phyloP scores from a whole-genome alignment of 2,329 filamentous ascomycete species.

The Monosporascus ibericus region DNA sequence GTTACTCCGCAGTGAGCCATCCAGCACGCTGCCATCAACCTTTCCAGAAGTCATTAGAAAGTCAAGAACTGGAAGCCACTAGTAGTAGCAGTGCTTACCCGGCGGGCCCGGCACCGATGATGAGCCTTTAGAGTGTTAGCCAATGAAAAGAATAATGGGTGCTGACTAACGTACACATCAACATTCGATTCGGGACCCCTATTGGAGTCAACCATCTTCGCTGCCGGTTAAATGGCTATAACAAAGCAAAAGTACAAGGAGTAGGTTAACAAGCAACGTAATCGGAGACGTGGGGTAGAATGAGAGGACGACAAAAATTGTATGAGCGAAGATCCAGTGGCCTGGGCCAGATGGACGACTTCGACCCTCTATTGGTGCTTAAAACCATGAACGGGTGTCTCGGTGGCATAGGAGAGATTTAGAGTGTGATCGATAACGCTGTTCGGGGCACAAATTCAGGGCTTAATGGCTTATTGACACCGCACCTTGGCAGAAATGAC shows the following conservation, averaged over 20 bases:
- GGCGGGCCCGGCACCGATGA: constrained; percentile 24
- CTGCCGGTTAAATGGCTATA: not conserved
- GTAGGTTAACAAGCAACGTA: not conserved
- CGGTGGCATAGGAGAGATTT: too few species aligned
- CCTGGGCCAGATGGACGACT: too few species aligned
- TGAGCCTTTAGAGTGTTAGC: constrained; percentile 12
- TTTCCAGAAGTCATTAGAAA: constrained; percentile 3
- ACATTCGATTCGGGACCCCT: constrained; percentile 12
- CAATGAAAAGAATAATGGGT: not conserved
- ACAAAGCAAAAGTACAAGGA: not conserved
- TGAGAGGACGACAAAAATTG: too few species aligned
- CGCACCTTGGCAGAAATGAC: too few species aligned
- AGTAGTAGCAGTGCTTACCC: constrained; percentile 13
- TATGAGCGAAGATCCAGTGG: too few species aligned
- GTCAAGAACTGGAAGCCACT: not conserved
- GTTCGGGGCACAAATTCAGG: too few species aligned
- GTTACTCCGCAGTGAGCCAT: constrained; percentile 35
- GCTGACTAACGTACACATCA: constrained; percentile 12
- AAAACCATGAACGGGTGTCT: too few species aligned
- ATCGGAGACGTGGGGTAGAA: too few species aligned
- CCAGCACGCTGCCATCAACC: constrained; percentile 38
- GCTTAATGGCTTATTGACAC: too few species aligned
- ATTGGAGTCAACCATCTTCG: constrained; percentile 5
- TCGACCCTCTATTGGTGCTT: too few species aligned
- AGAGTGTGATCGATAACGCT: too few species aligned